Percentiles rank a stretch among this genome's conserved stretches.
phyloP scores from a whole-genome alignment of 2,329 filamentous ascomycete species.

The Xylariaceae sp. region DNA sequence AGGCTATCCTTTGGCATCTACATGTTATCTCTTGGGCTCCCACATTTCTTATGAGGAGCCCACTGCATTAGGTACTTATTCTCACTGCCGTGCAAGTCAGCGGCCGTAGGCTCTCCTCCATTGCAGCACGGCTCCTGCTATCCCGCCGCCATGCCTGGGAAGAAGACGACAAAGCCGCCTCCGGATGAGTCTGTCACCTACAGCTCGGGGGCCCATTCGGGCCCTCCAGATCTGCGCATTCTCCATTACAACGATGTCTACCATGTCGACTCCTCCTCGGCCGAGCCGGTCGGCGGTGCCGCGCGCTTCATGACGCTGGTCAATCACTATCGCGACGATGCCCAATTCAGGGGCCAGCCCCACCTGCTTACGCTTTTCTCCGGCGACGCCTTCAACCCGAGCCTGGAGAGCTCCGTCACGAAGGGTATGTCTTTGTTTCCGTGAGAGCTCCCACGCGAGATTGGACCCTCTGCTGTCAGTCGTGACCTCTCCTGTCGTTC shows the following conservation, averaged over 20 bases:
- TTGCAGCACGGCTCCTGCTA: no score
- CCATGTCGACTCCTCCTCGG: constrained; percentile 67
- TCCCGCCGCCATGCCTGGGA: constrained; percentile 18
- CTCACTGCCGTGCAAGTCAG: no score
- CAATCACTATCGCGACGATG: constrained; percentile 62
- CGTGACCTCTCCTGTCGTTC: neutral
- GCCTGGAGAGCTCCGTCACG: constrained; percentile 79
- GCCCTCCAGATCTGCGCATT: constrained; percentile 65
- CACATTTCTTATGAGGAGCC: no score
- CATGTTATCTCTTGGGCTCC: no score
- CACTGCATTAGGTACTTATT: no score
- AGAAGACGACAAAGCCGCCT: constrained; percentile 20
- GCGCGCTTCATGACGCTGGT: constrained; percentile 72
- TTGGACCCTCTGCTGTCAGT: no score
- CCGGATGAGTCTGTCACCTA: constrained; percentile 25
- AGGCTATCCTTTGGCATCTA: no score
- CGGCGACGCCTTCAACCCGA: constrained; percentile 88
- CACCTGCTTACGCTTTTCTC: constrained; percentile 75
- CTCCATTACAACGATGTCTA: constrained; percentile 94
- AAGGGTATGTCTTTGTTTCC: constrained; percentile 59
- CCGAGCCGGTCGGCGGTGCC: constrained; percentile 76
- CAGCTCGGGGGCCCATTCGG: constrained; percentile 21
- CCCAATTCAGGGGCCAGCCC: constrained; percentile 55
- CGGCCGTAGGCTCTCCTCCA: no score
- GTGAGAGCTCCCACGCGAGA: no score